These are phyloP conservation scores for Verbascum thapsus DNA, from an alignment of 257 asterid species.

Conservation along the genomic window DNA sequence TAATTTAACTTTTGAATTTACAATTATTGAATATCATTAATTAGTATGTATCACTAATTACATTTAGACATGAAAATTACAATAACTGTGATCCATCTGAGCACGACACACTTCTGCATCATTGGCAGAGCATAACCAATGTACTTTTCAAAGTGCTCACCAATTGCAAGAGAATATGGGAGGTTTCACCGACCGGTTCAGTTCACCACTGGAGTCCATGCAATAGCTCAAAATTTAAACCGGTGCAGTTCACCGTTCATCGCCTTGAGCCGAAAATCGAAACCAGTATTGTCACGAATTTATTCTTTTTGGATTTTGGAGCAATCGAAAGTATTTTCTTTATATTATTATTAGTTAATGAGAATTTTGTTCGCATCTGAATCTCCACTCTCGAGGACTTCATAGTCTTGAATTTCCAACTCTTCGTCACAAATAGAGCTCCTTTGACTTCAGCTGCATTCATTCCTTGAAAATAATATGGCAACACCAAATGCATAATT, in stretches of 20 bases:
- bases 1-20: too few relatives aligned
- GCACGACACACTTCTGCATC: slow-evolving; percentile 81
- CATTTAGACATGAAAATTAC: too few relatives aligned
- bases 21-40: too few relatives aligned
- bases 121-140: slow-evolving; percentile 61
- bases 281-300: too few relatives aligned
- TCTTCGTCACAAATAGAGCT: slow-evolving; percentile 87
- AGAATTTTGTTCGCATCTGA: too few relatives aligned
- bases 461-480: slow-evolving; percentile 91
- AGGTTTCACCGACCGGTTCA: slow-evolving; percentile 82
- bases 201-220: slow-evolving; percentile 71
- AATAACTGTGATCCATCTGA: slow-evolving; percentile 43
- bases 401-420: slow-evolving; percentile 74
- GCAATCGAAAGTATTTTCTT: too few relatives aligned
- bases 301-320: too few relatives aligned
- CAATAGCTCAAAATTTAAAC: slow-evolving; percentile 79
- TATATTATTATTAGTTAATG: too few relatives aligned
- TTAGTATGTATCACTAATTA: too few relatives aligned
- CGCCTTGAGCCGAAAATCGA: slow-evolving; percentile 69
- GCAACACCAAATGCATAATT: too few relatives aligned
- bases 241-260: slow-evolving; percentile 87
- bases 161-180: slow-evolving; percentile 84
- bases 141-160: slow-evolving; percentile 72
- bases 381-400: slow-evolving; percentile 55
- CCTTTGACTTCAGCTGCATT: slow-evolving; percentile 68